Evolutionary conservation across 2,329 filamentous ascomycete species (phyloP).

Genomic region (Exophiala lecanii-corni): DNA sequence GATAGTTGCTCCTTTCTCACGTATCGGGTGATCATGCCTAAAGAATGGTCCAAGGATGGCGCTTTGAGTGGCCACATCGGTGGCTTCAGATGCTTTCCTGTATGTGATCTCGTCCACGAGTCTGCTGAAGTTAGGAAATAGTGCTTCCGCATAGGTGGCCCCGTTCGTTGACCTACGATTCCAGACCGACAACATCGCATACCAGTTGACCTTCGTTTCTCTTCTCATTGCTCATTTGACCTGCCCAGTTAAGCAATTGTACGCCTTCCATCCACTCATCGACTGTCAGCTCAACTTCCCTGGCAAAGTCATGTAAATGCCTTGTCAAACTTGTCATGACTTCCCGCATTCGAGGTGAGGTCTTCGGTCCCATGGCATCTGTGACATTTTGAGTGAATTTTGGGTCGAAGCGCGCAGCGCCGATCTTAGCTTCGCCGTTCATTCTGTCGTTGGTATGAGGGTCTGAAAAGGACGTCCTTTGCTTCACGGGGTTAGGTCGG

Average conservation of each 20-base stretch:
- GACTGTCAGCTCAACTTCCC: conserved; percentile 54
- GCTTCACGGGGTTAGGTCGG: no score
- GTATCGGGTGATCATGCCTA: conserved; percentile 64
- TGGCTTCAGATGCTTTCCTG: conserved; percentile 52
- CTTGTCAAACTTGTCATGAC: conserved; percentile 52
- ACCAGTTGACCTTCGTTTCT: conserved; percentile 61
- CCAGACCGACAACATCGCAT: conserved; percentile 55
- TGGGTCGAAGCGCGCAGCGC: conserved; percentile 37
- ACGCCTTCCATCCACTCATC: conserved; percentile 57
- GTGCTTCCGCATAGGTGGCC: no score
- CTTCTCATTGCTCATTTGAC: conserved; percentile 57
- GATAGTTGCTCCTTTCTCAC: conserved; percentile 66
- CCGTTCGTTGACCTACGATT: conserved; percentile 41
- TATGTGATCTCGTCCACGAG: conserved; percentile 79
- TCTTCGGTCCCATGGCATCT: conserved; percentile 68
- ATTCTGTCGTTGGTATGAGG: conserved; percentile 1
- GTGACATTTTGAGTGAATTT: conserved; percentile 65
- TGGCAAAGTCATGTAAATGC: conserved; percentile 57
- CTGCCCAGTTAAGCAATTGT: conserved; percentile 57
- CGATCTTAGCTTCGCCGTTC: conserved; percentile 12
- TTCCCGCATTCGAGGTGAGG: conserved; percentile 60
- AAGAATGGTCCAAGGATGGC: conserved; percentile 85
- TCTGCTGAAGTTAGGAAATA: conserved; percentile 26
- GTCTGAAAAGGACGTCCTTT: no score
- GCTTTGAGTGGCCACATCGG: conserved; percentile 61